phyloP scores from a whole-genome alignment of 169 alveolate species.

The Cryptosporidium ryanae region DNA sequence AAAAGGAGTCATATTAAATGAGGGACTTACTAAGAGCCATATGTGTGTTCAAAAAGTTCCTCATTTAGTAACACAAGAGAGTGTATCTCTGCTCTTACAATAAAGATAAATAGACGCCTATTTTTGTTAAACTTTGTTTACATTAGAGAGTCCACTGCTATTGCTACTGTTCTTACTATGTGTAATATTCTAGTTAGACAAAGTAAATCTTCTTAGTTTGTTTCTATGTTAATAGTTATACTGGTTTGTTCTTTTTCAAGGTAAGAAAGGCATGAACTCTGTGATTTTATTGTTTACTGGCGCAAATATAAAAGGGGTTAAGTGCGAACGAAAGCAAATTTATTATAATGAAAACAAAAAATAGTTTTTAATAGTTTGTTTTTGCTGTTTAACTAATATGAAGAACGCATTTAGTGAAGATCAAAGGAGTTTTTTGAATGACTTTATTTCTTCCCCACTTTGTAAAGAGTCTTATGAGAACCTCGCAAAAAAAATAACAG shows the following conservation, averaged over 20 bases:
- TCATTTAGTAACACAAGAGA: no score
- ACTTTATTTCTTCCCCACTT: constrained; percentile 42
- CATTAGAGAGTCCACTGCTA: no score
- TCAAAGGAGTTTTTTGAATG: background rate
- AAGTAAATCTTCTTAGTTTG: no score
- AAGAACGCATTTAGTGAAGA: background rate
- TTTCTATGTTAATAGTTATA: no score
- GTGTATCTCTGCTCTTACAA: no score
- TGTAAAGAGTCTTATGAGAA: constrained; percentile 50
- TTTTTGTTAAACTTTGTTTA: no score
- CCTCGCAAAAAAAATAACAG: constrained; percentile 1
- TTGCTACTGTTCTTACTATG: no score
- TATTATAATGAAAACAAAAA: background rate
- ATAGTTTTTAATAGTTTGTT: background rate
- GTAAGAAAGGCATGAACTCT: background rate
- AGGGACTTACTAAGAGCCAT: no score
- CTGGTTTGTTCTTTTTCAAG: no score
- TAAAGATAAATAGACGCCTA: no score
- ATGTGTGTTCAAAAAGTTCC: no score
- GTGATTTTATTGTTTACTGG: constrained; percentile 2
- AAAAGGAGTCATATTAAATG: background rate
- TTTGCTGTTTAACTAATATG: background rate
- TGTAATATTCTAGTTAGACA: no score
- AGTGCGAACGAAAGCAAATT: background rate
- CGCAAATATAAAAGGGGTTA: constrained; percentile 17